phyloP scores from a whole-genome alignment of 805 yeast genomes.

The Cyberlindnera nakhonratchasimensis region DNA sequence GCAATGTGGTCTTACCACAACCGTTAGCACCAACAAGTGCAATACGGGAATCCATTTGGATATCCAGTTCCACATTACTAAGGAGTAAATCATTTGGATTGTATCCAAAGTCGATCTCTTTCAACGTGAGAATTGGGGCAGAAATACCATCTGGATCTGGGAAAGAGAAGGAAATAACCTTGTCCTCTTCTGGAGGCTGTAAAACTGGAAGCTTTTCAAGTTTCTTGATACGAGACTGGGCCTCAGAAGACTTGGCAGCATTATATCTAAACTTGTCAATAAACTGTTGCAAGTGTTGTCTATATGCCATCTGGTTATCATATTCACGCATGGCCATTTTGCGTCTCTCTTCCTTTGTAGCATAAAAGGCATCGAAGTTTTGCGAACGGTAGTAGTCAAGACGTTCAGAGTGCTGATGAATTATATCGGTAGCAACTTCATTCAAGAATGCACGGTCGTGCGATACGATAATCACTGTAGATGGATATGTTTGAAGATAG shows the following conservation, averaged over 20 bases:
- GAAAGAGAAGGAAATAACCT: conserved; percentile 77
- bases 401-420: conserved; percentile 96
- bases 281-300: conserved; percentile 90
- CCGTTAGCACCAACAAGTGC: conserved; percentile 99
- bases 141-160: conserved; percentile 93
- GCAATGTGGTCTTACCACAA: conserved; percentile 95
- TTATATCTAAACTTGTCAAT: conserved; percentile 96
- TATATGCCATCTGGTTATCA: conserved; percentile 94
- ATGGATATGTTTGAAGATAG: conserved; percentile 83
- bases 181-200: conserved; percentile 94
- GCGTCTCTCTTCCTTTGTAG: conserved; percentile 91
- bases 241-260: conserved; percentile 97
- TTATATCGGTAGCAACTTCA: conserved; percentile 97
- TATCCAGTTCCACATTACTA: conserved; percentile 78
- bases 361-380: conserved; percentile 87
- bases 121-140: conserved; percentile 89
- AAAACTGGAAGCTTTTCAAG: conserved; percentile 89
- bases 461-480: conserved; percentile 92
- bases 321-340: conserved; percentile 93
- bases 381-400: conserved; percentile 93
- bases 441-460: conserved; percentile 97
- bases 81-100: conserved; percentile 59
- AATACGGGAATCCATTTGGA: conserved; percentile 90
- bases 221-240: conserved; percentile 96
- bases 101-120: conserved; percentile 85